phyloP scores from a whole-genome alignment of 164 flowering plant genomes.

The Sextonia rubra region DNA sequence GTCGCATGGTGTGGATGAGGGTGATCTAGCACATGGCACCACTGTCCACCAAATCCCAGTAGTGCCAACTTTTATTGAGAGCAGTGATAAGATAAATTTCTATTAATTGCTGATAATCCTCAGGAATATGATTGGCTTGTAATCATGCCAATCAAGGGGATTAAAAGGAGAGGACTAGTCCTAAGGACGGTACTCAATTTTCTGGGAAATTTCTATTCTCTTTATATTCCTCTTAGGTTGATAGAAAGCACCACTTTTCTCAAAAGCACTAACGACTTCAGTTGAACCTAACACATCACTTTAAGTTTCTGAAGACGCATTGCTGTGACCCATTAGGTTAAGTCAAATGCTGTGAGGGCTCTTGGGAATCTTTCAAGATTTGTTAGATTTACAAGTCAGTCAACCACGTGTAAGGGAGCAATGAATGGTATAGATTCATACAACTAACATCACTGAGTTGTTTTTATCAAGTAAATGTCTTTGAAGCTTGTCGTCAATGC shows the following conservation, averaged over 20 bases:
- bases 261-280: slow-evolving; percentile 3
- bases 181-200: too few relatives aligned
- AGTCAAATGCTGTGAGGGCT: slow-evolving; percentile 97
- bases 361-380: slow-evolving; percentile 86
- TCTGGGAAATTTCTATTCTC: too few relatives aligned
- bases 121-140: too few relatives aligned
- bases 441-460: slow-evolving; percentile 13
- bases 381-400: slow-evolving; percentile 32
- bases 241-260: not conserved
- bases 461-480: slow-evolving; percentile 7
- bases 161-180: too few relatives aligned
- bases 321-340: slow-evolving; percentile 39
- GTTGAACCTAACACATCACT: not conserved
- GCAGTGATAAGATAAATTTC: too few relatives aligned
- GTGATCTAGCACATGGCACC: too few relatives aligned
- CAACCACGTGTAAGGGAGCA: slow-evolving; percentile 15
- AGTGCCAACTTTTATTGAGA: too few relatives aligned
- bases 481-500: slow-evolving; percentile 1
- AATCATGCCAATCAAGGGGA: too few relatives aligned
- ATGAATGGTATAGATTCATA: slow-evolving; percentile 11
- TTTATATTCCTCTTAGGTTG: too few relatives aligned
- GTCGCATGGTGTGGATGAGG: too few relatives aligned
- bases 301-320: not conserved
- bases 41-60: too few relatives aligned
- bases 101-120: too few relatives aligned